Evolutionary conservation across 352 stramenopile species (phyloP), one percentile per base, ranked within the genome.

Genomic region (Phytopythium vexans): DNA sequence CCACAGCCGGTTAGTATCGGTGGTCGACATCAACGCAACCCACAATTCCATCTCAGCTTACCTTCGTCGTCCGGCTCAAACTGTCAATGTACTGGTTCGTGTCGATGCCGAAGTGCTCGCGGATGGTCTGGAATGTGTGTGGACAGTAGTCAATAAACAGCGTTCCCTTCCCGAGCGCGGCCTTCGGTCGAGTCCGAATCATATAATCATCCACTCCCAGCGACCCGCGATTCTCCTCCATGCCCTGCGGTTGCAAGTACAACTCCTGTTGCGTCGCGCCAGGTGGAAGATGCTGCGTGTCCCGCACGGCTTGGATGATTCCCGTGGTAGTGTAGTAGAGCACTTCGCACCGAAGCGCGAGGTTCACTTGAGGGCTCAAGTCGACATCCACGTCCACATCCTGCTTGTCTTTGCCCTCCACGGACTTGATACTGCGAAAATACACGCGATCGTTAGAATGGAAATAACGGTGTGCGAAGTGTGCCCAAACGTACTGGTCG

Each of bases 121-220:
- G 82, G 52, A 93, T 94, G 2, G 81, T 89, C 59, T 89, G 81
- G 69, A 94, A 94, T 16, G 82, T 91, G 48, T 91, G 82, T 15
- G 85, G 85, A 45, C 77, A 89, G 54, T 92, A 92, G 52, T 94
- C 84, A 53, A 91, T 91, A 64, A 94, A 94, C 27, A 94, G 57
- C 57, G 84, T 94, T 21, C 80, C 78, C 53, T 91, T 89, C n/a
- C 68, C 70, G 14, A 89, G 64, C 15, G 77, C 77, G 10, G 74
- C 74, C 61, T 90, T 89, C 4, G 81, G 78, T 35, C 80, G 74
- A 31, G 70, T 89, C n/a, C 79, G 77, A 47, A 92, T 89, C 77
- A 92, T 89, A 54, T 87, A 92, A 46, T 92, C 82, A 39, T 92
- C 82, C n/a, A 89, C 79, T 10, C 78, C 78, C 12, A 90, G 72